A percentile compares a stretch with the other conserved stretches of the same genome.
Conservation (phyloP, 2,329 filamentous ascomycete genomes). For the Fusarium succisae region DNA sequence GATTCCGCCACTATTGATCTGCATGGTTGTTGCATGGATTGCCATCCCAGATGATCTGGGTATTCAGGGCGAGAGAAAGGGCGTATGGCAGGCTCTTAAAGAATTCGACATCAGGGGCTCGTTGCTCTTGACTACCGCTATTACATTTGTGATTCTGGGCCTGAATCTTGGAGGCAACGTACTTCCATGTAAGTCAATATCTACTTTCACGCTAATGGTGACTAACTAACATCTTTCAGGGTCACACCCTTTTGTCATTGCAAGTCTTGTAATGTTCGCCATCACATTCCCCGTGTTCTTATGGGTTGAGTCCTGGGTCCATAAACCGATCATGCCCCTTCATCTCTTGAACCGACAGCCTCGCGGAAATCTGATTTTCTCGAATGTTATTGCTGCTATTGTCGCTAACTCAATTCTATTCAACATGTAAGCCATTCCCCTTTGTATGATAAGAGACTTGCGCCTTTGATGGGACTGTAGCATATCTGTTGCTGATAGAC, state of each 20-base stretch:
- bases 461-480: neutral
- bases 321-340: constrained; percentile 69
- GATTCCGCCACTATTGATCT: constrained; percentile 60
- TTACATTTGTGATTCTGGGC: constrained; percentile 68
- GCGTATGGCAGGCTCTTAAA: constrained; percentile 58
- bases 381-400: constrained; percentile 62
- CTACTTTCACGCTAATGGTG: no score
- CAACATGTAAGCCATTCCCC: constrained; percentile 58
- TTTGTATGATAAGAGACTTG: neutral
- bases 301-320: constrained; percentile 59
- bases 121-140: constrained; percentile 59
- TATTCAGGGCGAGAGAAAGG: constrained; percentile 55
- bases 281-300: constrained; percentile 62
- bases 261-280: constrained; percentile 59
- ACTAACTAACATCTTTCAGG: constrained; percentile 48
- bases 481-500: neutral
- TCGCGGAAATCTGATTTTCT: constrained; percentile 65
- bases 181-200: constrained; percentile 59
- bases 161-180: constrained; percentile 72
- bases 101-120: constrained; percentile 68
- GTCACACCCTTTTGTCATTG: constrained; percentile 67
- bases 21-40: constrained; percentile 55
- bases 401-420: constrained; percentile 66
- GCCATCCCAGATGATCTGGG: constrained; percentile 65
- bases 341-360: constrained; percentile 60